Conservation (phyloP, 2,329 filamentous ascomycete species). For the Cercospora sesami region DNA sequence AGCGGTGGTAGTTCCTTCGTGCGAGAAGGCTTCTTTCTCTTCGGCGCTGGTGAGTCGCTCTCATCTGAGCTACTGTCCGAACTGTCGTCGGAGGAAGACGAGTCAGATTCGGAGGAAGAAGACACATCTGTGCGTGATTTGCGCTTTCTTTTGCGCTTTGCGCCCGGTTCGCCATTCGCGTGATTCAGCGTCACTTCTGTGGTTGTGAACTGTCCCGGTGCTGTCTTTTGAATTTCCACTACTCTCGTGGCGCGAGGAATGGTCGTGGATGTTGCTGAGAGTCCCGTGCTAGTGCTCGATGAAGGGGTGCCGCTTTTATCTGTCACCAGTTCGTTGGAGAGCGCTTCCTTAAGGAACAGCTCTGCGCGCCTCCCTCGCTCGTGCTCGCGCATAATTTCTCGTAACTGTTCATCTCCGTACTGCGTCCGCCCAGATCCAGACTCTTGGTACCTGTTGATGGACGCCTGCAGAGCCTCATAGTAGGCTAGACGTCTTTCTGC, state of each 20-base stretch:
- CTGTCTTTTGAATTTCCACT: slow-evolving; percentile 8
- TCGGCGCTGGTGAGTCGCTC: slow-evolving; percentile 1
- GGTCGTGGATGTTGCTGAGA: not conserved
- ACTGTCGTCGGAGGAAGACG: slow-evolving; percentile 3
- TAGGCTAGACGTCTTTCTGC: slow-evolving; percentile 18
- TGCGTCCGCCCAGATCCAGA: slow-evolving; percentile 19
- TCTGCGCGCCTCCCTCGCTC: slow-evolving; percentile 19
- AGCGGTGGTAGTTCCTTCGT: slow-evolving; percentile 4
- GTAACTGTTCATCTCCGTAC: slow-evolving; percentile 21
- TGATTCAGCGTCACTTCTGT: not conserved
- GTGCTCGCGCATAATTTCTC: slow-evolving; percentile 13
- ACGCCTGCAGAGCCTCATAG: slow-evolving; percentile 15
- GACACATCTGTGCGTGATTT: slow-evolving; percentile 20
- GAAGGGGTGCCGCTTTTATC: not conserved
- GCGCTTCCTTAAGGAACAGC: slow-evolving; percentile 7
- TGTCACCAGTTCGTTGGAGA: slow-evolving; percentile 14
- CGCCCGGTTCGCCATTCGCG: not conserved
- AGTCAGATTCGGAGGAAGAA: slow-evolving; percentile 7
- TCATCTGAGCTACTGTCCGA: slow-evolving; percentile 9
- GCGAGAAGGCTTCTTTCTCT: not conserved
- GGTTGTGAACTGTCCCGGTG: not conserved
- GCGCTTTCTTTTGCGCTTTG: slow-evolving; percentile 14
- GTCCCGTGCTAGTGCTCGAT: not conserved
- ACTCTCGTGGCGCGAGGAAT: slow-evolving; percentile 14
- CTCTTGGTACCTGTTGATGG: slow-evolving; percentile 16